Evolutionary conservation across 768 basidiomycete genomes (phyloP).

Genomic region (Crepidotus variabilis): DNA sequence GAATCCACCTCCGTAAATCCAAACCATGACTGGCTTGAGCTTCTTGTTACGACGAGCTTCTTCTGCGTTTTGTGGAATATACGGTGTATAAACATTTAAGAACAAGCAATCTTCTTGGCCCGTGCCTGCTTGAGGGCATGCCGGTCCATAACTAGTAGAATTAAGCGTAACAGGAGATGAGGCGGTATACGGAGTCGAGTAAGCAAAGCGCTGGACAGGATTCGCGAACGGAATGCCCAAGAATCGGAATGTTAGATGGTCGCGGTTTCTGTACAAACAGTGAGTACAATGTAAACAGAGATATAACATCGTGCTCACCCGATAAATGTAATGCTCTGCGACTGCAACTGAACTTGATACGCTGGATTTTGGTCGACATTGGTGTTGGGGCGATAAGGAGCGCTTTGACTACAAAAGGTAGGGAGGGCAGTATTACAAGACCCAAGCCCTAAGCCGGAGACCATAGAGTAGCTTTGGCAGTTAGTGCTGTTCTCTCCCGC

Average conservation of each 20-base stretch:
- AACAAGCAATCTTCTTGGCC: slow-evolving; percentile 42
- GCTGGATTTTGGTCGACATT: slow-evolving; percentile 17
- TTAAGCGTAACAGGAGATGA: slow-evolving; percentile 20
- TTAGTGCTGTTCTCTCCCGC: slow-evolving; percentile 6
- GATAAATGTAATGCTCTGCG: slow-evolving; percentile 17
- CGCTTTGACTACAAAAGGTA: slow-evolving; percentile 26
- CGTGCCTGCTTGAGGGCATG: slow-evolving; percentile 27
- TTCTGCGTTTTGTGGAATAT: slow-evolving; percentile 19
- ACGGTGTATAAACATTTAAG: slow-evolving; percentile 43
- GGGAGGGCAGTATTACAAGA: slow-evolving; percentile 17
- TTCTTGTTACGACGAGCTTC: slow-evolving; percentile 8
- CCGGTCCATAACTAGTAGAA: slow-evolving; percentile 27
- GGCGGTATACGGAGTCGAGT: slow-evolving; percentile 29
- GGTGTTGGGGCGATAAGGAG: slow-evolving; percentile 23
- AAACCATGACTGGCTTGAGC: slow-evolving; percentile 44
- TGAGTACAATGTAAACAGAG: not conserved
- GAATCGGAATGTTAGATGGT: slow-evolving; percentile 47
- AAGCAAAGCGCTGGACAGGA: slow-evolving; percentile 35
- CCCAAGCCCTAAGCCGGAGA: slow-evolving; percentile 9
- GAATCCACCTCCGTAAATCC: slow-evolving; percentile 44
- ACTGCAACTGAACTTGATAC: slow-evolving; percentile 23
- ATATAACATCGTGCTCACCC: slow-evolving; percentile 15
- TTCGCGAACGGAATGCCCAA: slow-evolving; percentile 48
- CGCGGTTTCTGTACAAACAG: slow-evolving; percentile 33
- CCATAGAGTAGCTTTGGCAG: slow-evolving; percentile 17